phyloP scores from a whole-genome alignment of 139 green algal genomes.

The Closterium sp. region DNA sequence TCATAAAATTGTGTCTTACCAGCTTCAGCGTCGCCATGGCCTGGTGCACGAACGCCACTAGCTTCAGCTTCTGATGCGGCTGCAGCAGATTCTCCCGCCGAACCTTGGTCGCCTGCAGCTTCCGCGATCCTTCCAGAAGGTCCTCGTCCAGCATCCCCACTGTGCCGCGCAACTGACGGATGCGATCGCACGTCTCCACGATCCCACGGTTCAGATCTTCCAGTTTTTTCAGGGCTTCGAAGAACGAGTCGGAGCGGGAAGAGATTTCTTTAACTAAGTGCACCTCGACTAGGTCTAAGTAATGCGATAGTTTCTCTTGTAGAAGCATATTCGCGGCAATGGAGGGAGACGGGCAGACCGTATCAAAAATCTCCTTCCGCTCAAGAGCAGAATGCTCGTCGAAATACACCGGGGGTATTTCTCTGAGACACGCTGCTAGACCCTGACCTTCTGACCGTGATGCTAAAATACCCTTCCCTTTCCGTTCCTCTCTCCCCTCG shows the following conservation, averaged over 20 bases:
- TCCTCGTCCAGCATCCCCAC: constrained; percentile 65
- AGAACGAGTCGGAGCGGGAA: constrained; percentile 54
- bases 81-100: constrained; percentile 71
- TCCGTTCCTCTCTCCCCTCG: background rate
- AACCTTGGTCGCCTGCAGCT: constrained; percentile 62
- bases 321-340: constrained; percentile 36
- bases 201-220: constrained; percentile 69
- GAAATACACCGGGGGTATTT: constrained; percentile 51
- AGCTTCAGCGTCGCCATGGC: constrained; percentile 66
- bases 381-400: constrained; percentile 51
- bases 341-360: constrained; percentile 28
- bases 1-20: constrained; percentile 39
- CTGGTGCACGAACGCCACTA: constrained; percentile 61
- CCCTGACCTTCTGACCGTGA: constrained; percentile 31
- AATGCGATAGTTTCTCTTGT: constrained; percentile 54
- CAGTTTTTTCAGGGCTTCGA: constrained; percentile 64
- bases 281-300: constrained; percentile 57
- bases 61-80: constrained; percentile 57
- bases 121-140: constrained; percentile 57
- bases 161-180: constrained; percentile 51
- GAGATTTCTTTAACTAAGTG: constrained; percentile 55
- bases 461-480: background rate
- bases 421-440: constrained; percentile 38
- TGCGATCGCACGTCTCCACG: constrained; percentile 54
- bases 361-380: constrained; percentile 26